A percentile compares a stretch with the other conserved stretches of the same genome.
Conservation (phyloP, 768 basidiomycete species). For the Termitomyces sp. region DNA sequence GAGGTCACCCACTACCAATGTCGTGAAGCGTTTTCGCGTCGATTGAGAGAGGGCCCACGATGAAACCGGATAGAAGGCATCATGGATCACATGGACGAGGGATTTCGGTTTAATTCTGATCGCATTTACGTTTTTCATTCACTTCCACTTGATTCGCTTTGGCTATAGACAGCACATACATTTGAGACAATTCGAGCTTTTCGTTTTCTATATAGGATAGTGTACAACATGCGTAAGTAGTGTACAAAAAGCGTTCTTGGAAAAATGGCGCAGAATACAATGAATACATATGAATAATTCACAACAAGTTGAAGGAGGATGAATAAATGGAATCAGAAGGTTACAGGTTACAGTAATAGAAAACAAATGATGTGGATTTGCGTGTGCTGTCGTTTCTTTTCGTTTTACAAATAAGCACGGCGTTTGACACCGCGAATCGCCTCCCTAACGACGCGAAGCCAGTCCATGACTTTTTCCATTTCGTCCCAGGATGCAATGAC, state of each 20-base stretch:
- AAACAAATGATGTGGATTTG: not conserved
- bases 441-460: constrained; percentile 63
- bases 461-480: constrained; percentile 51
- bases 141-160: not conserved
- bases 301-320: constrained; percentile 7
- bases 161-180: not conserved
- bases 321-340: not conserved
- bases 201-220: constrained; percentile 11
- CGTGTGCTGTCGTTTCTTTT: constrained; percentile 5
- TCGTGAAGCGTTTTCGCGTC: constrained; percentile 73
- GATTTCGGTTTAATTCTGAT: not conserved
- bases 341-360: constrained; percentile 2
- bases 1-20: constrained; percentile 98
- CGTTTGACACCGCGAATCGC: constrained; percentile 54
- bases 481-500: constrained; percentile 55
- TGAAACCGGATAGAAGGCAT: not conserved
- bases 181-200: not conserved
- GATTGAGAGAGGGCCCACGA: constrained; percentile 37
- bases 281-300: constrained; percentile 19
- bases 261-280: constrained; percentile 18
- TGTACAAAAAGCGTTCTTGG: constrained; percentile 17
- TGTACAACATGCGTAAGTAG: constrained; percentile 13
- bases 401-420: constrained; percentile 35
- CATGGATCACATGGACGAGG: not conserved
- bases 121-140: not conserved